Evolutionary conservation across 2,329 filamentous ascomycete genomes (phyloP), one percentile per base, ranked within the genome.

Genomic region (Lecanicillium sp.): DNA sequence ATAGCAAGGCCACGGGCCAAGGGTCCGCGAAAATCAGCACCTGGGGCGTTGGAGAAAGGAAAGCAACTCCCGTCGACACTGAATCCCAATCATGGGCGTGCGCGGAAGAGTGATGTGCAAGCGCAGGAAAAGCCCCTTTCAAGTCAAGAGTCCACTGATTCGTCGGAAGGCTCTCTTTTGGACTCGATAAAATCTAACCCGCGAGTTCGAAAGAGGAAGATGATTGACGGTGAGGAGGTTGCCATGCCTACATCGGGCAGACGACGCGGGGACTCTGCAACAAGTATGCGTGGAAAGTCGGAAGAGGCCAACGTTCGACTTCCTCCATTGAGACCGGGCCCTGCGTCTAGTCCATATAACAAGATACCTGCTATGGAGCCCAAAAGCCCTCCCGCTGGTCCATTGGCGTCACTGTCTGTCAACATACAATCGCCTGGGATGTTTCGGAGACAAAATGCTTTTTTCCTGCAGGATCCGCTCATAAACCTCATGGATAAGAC

Each of bases 121-220:
- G 15, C 33, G 11, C 20, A 14, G 11, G 22, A 18, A 16, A 12
- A 18, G 19, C 20, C 18, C 25, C 16, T 19, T 11, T 17, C 37
- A 14, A 40, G 33, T 18, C 40, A 36, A 1, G n/a, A 27, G 3
- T 14, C 29, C 5, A 36, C 29, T 8, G 28, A 33, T n/a, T 16
- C 18, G 15, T 16, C 28, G 37, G 16, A 29, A 18, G 30, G 53
- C 42, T 73, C 72, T 4, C 75, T 75, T n/a, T 53, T 67, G 4
- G 60, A 64, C 8, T 66, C 69, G 2, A 70, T 75, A 42, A 75
- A 75, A 49, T 56, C 58, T 9, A 65, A 69, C 29, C 63, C 62
- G 5, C 62, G 68, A 16, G 56, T 62, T 29, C 60, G 70, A 42
- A 72, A 68, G 49, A 62, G 63, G 12, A 72, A 71, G 48, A 60